phyloP scores from a whole-genome alignment of 225 moss, liverwort and hornwort species.

The Marchantia polymorpha region DNA sequence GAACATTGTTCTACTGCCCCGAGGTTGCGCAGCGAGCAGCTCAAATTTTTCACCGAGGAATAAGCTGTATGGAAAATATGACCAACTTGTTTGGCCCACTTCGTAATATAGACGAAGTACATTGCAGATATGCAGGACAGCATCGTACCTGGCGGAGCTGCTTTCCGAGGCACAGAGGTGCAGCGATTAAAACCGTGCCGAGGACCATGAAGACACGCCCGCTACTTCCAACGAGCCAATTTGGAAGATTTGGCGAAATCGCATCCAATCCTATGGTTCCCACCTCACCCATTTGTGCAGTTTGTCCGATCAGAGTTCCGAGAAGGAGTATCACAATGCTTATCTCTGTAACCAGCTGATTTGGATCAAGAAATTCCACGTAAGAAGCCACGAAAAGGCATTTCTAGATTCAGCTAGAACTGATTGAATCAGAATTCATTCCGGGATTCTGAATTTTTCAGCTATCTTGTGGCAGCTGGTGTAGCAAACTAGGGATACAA shows the following conservation, averaged over 20 bases:
- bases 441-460: too few relatives aligned
- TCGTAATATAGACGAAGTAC: neutral
- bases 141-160: constrained; percentile 59
- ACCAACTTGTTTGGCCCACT: neutral
- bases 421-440: too few relatives aligned
- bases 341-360: constrained; percentile 73
- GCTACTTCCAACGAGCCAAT: constrained; percentile 45
- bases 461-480: too few relatives aligned
- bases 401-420: too few relatives aligned
- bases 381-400: too few relatives aligned
- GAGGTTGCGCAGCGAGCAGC: too few relatives aligned
- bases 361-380: neutral
- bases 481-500: too few relatives aligned
- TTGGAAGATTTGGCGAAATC: constrained; percentile 48
- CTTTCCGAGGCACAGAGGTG: constrained; percentile 66
- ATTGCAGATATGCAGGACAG: neutral
- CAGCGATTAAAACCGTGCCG: constrained; percentile 42
- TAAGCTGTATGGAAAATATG: neutral
- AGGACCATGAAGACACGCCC: constrained; percentile 63
- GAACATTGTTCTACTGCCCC: too few relatives aligned
- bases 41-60: too few relatives aligned
- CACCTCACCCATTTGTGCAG: constrained; percentile 68
- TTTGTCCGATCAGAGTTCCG: constrained; percentile 53
- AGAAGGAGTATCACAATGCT: constrained; percentile 72
- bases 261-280: constrained; percentile 48